These are phyloP conservation scores for Aurifilum marmelostoma DNA, from an alignment of 2,329 filamentous ascomycete species.

Conservation along the genomic window DNA sequence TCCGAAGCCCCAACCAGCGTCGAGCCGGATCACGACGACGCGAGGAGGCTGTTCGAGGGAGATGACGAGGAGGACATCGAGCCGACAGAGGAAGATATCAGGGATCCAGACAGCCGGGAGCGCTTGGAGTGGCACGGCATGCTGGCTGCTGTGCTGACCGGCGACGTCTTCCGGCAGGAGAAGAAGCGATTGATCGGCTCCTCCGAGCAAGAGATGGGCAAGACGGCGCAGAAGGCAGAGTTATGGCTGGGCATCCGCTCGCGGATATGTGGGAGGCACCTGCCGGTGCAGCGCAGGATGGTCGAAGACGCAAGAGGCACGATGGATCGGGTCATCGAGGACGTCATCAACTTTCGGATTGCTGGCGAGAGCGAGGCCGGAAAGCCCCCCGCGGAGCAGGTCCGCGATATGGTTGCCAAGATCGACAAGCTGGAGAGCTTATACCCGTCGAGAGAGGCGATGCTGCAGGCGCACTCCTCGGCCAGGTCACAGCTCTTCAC, in stretches of 20 bases:
- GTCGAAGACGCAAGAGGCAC: conserved; percentile 80
- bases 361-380: conserved; percentile 91
- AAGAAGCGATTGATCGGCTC: conserved; percentile 93
- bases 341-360: conserved; percentile 90
- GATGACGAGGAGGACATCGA: conserved; percentile 81
- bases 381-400: conserved; percentile 84
- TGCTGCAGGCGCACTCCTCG: conserved; percentile 75
- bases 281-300: conserved; percentile 83
- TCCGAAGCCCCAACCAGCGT: conserved; percentile 74
- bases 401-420: conserved; percentile 84
- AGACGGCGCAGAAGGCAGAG: conserved; percentile 72
- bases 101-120: conserved; percentile 85
- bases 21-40: conserved; percentile 67
- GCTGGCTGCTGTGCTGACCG: conserved; percentile 92
- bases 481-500: conserved; percentile 77
- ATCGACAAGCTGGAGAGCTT: conserved; percentile 87
- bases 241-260: conserved; percentile 89
- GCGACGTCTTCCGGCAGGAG: conserved; percentile 96
- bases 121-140: conserved; percentile 97
- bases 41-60: conserved; percentile 84
- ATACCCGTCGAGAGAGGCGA: conserved; percentile 78
- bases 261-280: conserved; percentile 78
- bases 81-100: conserved; percentile 86
- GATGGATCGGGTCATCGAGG: conserved; percentile 77
- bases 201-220: conserved; percentile 59